Percentiles rank a stretch among this genome's conserved stretches.
phyloP scores from a whole-genome alignment of 768 basidiomycete genomes.

The Termitomyces sp. region DNA sequence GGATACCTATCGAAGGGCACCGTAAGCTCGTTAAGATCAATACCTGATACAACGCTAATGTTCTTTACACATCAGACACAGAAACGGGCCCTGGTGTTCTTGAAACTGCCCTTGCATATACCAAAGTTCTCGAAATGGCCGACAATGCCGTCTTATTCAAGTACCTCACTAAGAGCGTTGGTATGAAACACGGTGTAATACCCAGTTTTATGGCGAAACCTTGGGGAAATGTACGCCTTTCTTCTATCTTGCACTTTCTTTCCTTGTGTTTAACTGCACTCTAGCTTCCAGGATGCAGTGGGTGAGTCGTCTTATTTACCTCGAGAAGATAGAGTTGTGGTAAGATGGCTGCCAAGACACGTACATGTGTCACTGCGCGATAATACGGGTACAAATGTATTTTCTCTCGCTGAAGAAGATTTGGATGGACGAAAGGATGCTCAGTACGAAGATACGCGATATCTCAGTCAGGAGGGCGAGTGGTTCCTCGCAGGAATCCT shows the following conservation, averaged over 20 bases:
- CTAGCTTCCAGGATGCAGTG: conserved; percentile 93
- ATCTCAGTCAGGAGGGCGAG: conserved; percentile 78
- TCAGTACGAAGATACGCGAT: conserved; percentile 75
- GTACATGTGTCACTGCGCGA: conserved; percentile 87
- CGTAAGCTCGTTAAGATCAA: conserved; percentile 39
- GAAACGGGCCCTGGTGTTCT: conserved; percentile 90
- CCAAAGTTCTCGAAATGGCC: conserved; percentile 72
- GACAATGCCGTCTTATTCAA: conserved; percentile 95
- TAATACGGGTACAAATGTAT: conserved; percentile 65
- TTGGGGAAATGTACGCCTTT: conserved; percentile 73
- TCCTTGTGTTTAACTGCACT: not conserved
- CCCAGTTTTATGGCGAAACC: conserved; percentile 99
- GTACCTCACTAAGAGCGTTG: conserved; percentile 85
- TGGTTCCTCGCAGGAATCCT: conserved; percentile 93
- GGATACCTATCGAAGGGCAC: conserved; percentile 80
- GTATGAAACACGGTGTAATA: conserved; percentile 81
- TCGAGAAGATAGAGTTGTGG: not conserved
- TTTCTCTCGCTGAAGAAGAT: conserved; percentile 65
- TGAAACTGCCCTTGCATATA: conserved; percentile 86
- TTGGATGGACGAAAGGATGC: conserved; percentile 64
- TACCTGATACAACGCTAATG: not conserved
- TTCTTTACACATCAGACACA: conserved; percentile 50
- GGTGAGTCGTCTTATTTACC: conserved; percentile 43
- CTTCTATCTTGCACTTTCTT: not conserved
- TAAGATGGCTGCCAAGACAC: conserved; percentile 45